phyloP scores from a whole-genome alignment of 179 eudicot genomes.

The Pouteria campechiana region DNA sequence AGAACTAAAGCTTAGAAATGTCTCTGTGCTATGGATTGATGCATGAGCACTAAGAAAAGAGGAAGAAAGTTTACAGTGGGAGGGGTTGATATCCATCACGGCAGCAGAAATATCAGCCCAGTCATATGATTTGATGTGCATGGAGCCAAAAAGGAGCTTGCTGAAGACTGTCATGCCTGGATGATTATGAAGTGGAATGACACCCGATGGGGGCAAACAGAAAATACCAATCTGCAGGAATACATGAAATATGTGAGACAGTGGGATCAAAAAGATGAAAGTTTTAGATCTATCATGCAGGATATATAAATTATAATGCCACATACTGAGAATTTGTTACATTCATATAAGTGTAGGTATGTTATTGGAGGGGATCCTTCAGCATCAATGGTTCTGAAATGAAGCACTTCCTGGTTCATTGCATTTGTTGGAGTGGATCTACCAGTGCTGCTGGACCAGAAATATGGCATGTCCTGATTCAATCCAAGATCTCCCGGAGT shows the following conservation, averaged over 20 bases:
- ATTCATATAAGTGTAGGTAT: conserved; percentile 51
- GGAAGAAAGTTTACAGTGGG: conserved; percentile 23
- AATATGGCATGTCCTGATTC: conserved; percentile 48
- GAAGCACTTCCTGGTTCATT: conserved; percentile 44
- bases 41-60: neutral
- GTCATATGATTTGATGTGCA: conserved; percentile 75
- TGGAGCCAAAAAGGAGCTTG: conserved; percentile 73
- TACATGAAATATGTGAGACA: neutral
- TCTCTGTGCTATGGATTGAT: no score
- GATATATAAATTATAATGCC: neutral
- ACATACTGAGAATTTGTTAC: conserved; percentile 76
- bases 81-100: conserved; percentile 1
- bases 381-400: conserved; percentile 23
- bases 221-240: conserved; percentile 73
- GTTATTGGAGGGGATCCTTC: conserved; percentile 39
- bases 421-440: conserved; percentile 41
- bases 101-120: conserved; percentile 32
- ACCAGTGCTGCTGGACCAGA: conserved; percentile 18
- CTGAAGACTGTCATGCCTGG: conserved; percentile 92
- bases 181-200: conserved; percentile 82
- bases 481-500: conserved; percentile 53
- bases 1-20: no score
- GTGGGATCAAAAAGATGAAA: no score
- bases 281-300: no score
- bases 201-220: conserved; percentile 76